These are phyloP conservation scores for Ganoderma lingzhi DNA, from an alignment of 1,284 basidiomycete species.

Conservation along the genomic window DNA sequence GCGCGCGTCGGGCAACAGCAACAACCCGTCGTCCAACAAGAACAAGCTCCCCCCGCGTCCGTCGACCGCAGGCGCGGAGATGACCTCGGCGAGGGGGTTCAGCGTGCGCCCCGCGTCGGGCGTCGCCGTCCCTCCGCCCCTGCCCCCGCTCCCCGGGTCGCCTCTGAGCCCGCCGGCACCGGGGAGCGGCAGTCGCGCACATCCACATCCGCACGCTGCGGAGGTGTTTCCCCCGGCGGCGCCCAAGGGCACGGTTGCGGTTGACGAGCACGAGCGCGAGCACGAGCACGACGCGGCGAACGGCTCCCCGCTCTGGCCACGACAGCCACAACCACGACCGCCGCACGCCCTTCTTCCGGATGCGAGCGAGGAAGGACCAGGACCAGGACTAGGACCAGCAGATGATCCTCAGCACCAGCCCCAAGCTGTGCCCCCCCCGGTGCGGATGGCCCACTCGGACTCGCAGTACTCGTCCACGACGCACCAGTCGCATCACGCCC, in stretches of 20 bases:
- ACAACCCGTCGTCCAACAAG: conserved; percentile 2
- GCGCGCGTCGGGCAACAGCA: conserved; percentile 12
- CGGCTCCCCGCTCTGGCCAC: neutral
- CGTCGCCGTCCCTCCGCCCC: conserved; percentile 25
- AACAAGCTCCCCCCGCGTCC: conserved; percentile 32
- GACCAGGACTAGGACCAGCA: neutral
- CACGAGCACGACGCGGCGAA: neutral
- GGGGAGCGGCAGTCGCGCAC: neutral
- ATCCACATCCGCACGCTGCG: neutral
- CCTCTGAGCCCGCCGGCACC: conserved; percentile 16
- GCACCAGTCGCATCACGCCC: neutral
- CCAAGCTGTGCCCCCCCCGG: neutral
- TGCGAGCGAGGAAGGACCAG: too few relatives aligned
- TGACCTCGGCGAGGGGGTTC: conserved; percentile 12
- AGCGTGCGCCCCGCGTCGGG: conserved; percentile 28
- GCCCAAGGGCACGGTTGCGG: neutral
- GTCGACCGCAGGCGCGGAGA: conserved; percentile 38
- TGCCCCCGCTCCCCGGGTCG: conserved; percentile 37
- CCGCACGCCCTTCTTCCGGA: too few relatives aligned
- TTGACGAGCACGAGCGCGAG: too few relatives aligned
- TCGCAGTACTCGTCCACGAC: conserved; percentile 3
- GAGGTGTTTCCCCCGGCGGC: neutral
- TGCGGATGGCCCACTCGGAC: neutral
- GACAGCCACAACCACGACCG: neutral
- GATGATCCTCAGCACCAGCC: neutral